Evolutionary conservation across 345 rosid genomes (phyloP).

Genomic region (Lagerstroemia speciosa): DNA sequence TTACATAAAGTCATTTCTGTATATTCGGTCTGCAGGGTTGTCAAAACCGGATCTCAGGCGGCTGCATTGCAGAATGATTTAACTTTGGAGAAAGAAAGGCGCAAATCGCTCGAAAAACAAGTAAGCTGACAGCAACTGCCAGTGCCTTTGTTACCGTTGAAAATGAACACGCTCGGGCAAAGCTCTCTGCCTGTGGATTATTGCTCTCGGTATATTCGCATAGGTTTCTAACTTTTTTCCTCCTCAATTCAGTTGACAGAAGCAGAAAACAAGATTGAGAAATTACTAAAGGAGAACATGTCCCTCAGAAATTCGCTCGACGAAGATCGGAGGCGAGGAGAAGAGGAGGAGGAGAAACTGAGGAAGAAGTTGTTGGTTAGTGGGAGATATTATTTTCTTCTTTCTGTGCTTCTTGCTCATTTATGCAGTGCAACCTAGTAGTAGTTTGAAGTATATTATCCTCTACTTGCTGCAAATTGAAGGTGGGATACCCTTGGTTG

Average conservation of each 20-base stretch:
- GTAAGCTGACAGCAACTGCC: slow-evolving; percentile 6
- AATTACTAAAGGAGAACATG: slow-evolving; percentile 15
- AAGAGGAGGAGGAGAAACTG: slow-evolving; percentile 23
- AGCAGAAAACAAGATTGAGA: slow-evolving; percentile 9
- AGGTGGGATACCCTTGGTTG: not conserved
- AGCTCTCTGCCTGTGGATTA: too few relatives aligned
- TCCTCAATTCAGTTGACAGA: slow-evolving; percentile 8
- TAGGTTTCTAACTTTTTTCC: not conserved
- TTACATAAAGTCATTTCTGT: not conserved
- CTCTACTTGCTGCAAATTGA: not conserved
- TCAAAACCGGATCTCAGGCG: not conserved
- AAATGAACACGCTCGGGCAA: too few relatives aligned
- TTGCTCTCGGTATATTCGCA: not conserved
- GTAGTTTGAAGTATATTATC: not conserved
- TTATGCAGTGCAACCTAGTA: too few relatives aligned
- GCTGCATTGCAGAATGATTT: slow-evolving; percentile 5
- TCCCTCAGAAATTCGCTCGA: slow-evolving; percentile 11
- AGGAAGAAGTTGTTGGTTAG: slow-evolving; percentile 27
- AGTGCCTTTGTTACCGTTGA: not conserved
- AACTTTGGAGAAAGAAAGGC: slow-evolving; percentile 17
- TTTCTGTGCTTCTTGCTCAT: not conserved
- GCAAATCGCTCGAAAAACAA: slow-evolving; percentile 23
- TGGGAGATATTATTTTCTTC: not conserved
- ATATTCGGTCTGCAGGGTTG: slow-evolving; percentile 8
- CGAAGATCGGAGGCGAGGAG: slow-evolving; percentile 26